Base-by-base conservation (phyloP, 345 rosid species). In the Sonneratia alba region DNA sequence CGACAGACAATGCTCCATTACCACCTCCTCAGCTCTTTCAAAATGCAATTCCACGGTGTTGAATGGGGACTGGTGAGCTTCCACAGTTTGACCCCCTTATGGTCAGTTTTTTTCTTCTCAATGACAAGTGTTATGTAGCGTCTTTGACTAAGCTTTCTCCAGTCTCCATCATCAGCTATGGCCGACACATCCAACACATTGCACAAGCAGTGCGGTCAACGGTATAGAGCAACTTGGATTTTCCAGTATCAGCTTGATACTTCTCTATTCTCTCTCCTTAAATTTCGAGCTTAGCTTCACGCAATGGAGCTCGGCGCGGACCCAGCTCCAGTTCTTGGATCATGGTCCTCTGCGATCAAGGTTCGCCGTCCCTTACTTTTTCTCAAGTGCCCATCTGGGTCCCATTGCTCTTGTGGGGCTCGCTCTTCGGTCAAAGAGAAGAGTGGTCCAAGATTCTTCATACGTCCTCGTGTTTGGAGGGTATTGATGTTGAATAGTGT, bases 61-160 rank as follows among this genome's bases (percentile, higher is more conserved):
- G 51, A 2, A 66, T 70, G 73, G 66, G 73, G 66, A 38, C 49
- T 5, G 73, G 40, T 40, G 66, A 45, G 69, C 48, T 21, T 61
- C 66, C 73, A 63, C 64, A 63, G 15, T 70, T 70, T 70, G 66
- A 56, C 66, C 51, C 73, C 3, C 6, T 13, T 27, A 62, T 70
- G 55, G n/a, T 64, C 53, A 47, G 64, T 55, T 43, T 70, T 43
- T 19, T 63, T 34, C 65, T 47, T 53, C 45, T 47, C 19, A 69
- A 48, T 43, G 59, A 71, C 48, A 71, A 38, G 48, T 43, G 48
- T 47, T 47, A 45, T 48, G 69, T 59, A 59, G 51, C 68, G 32
- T 48, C 69, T 72, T 72, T 72, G 74, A 72, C 74, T 19, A 66
- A 51, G 42, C 57, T 64, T 63, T 8, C 43, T 40, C 43, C 43